phyloP scores from a whole-genome alignment of 805 yeast genomes.

The Yamadazyma sp. region DNA sequence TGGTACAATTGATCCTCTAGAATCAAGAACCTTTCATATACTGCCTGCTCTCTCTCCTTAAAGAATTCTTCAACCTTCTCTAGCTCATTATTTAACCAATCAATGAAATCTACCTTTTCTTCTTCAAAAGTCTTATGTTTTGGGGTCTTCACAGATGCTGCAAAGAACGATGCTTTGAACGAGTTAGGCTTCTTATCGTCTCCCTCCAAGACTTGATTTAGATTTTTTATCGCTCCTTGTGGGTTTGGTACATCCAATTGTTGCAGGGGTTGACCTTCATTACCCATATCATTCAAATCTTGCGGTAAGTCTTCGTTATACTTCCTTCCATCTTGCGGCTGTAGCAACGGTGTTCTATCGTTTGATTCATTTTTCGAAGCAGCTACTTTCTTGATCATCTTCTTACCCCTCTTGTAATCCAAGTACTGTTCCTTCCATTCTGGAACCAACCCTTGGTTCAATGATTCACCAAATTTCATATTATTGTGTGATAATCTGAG shows the following conservation, averaged over 20 bases:
- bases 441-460: constrained; percentile 70
- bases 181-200: background rate
- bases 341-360: constrained; percentile 28
- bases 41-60: constrained; percentile 56
- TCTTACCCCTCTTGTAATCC: constrained; percentile 63
- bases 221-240: background rate
- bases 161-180: constrained; percentile 9
- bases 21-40: constrained; percentile 54
- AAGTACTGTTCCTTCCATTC: constrained; percentile 86
- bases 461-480: constrained; percentile 71
- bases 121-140: constrained; percentile 4
- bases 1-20: constrained; percentile 69
- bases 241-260: constrained; percentile 1
- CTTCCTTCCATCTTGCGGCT: constrained; percentile 8
- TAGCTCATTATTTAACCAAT: constrained; percentile 66
- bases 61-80: constrained; percentile 61
- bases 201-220: background rate
- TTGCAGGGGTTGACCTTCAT: background rate
- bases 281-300: background rate
- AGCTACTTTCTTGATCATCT: constrained; percentile 42
- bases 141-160: constrained; percentile 4
- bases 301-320: constrained; percentile 1
- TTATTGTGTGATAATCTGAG: background rate
- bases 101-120: constrained; percentile 38
- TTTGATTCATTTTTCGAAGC: constrained; percentile 11